Evolutionary conservation across 2,329 filamentous ascomycete species (phyloP).

Genomic region (Moelleriella libera): DNA sequence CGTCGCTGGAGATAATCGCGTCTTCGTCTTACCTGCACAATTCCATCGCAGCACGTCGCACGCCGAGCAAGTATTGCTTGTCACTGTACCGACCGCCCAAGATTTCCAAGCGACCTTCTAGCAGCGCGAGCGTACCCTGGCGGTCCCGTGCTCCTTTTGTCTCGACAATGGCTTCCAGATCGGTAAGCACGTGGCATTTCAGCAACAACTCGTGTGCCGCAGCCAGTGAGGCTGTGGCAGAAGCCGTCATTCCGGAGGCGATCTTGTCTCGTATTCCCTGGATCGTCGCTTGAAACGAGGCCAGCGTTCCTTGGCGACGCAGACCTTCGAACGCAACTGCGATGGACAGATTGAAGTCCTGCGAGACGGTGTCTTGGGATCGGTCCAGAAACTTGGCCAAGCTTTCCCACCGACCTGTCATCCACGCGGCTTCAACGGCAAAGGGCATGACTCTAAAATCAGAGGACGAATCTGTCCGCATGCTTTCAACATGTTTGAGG

Average conservation of each 20-base stretch:
- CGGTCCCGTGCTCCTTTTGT: constrained; percentile 25
- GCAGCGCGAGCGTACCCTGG: constrained; percentile 15
- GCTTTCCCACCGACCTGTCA: constrained; percentile 67
- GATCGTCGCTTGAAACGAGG: constrained; percentile 42
- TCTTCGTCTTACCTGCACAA: constrained; percentile 42
- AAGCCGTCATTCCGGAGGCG: constrained; percentile 59
- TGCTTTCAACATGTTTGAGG: constrained; percentile 72
- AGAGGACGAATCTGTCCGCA: constrained; percentile 39
- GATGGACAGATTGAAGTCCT: constrained; percentile 72
- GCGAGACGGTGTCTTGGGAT: constrained; percentile 31
- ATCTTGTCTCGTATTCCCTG: constrained; percentile 54
- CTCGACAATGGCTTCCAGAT: constrained; percentile 64
- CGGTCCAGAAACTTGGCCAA: constrained; percentile 51
- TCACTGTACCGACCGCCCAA: constrained; percentile 81
- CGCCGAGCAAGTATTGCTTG: constrained; percentile 83
- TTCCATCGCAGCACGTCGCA: constrained; percentile 80
- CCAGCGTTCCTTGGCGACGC: constrained; percentile 36
- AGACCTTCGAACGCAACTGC: constrained; percentile 45
- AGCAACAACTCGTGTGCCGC: constrained; percentile 75
- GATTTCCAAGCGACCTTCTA: constrained; percentile 72
- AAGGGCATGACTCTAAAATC: constrained; percentile 60
- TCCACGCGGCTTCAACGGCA: constrained; percentile 85
- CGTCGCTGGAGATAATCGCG: too few species aligned
- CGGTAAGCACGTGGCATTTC: constrained; percentile 74
- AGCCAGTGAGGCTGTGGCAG: constrained; percentile 67